These are phyloP conservation scores for Aspergillus ostianus DNA, from an alignment of 495 filamentous ascomycete species.

Conservation along the genomic window DNA sequence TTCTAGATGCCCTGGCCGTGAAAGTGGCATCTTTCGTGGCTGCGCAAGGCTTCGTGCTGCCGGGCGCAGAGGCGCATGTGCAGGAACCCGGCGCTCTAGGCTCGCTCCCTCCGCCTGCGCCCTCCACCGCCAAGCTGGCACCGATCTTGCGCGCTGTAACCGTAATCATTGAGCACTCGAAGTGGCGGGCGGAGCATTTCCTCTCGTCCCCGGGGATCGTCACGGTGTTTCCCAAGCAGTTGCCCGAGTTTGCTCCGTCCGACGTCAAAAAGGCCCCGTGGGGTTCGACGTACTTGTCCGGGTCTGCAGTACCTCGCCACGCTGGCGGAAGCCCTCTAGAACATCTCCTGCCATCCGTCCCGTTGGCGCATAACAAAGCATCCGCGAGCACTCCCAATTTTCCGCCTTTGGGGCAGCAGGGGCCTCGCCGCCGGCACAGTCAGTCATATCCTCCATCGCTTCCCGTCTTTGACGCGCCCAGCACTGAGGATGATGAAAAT, in stretches of 20 bases:
- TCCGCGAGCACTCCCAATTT: slow-evolving; percentile 45
- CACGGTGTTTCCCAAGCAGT: slow-evolving; percentile 62
- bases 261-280: slow-evolving; percentile 49
- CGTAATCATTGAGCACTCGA: slow-evolving; percentile 75
- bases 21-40: slow-evolving; percentile 74
- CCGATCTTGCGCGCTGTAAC: slow-evolving; percentile 78
- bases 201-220: slow-evolving; percentile 74
- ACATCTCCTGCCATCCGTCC: slow-evolving; percentile 55
- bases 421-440: slow-evolving; percentile 42
- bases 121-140: slow-evolving; percentile 57
- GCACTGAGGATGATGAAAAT: slow-evolving; percentile 68
- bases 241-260: slow-evolving; percentile 39
- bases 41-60: slow-evolving; percentile 62
- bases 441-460: slow-evolving; percentile 39
- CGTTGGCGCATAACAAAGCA: slow-evolving; percentile 30
- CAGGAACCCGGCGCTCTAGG: slow-evolving; percentile 33
- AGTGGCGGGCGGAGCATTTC: slow-evolving; percentile 72
- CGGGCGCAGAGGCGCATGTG: slow-evolving; percentile 45
- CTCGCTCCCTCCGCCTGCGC: slow-evolving; percentile 50
- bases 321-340: slow-evolving; percentile 54
- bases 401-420: slow-evolving; percentile 54
- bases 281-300: slow-evolving; percentile 45
- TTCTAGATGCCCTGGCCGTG: slow-evolving; percentile 77
- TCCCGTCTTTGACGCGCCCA: slow-evolving; percentile 33
- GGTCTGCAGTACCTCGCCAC: slow-evolving; percentile 44